Conservation (phyloP, 2,329 filamentous ascomycete species). For the Penicillium oxalicum region DNA sequence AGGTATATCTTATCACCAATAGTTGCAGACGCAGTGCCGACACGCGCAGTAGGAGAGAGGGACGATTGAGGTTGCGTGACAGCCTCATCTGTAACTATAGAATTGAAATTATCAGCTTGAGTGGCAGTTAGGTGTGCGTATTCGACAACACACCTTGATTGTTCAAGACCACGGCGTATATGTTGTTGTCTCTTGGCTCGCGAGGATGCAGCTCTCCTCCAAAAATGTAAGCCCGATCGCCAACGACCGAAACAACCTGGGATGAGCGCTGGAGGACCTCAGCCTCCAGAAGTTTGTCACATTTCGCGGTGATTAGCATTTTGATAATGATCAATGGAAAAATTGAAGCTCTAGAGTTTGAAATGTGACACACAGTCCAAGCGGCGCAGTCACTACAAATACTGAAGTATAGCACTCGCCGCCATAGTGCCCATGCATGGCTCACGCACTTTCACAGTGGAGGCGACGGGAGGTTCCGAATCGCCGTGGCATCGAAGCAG, state of each 20-base stretch:
- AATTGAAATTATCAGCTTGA: not conserved
- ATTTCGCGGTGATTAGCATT: constrained; percentile 12
- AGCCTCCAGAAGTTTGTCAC: constrained; percentile 18
- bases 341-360: not conserved
- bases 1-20: constrained; percentile 68
- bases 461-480: not conserved
- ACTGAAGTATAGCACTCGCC: not conserved
- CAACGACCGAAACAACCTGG: constrained; percentile 60
- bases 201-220: constrained; percentile 66
- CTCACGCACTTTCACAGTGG: not conserved
- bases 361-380: not conserved
- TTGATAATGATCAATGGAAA: not conserved
- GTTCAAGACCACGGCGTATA: constrained; percentile 58
- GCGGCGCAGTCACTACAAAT: not conserved
- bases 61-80: constrained; percentile 6
- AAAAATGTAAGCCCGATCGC: constrained; percentile 61
- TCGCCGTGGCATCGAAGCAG: not conserved
- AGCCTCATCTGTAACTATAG: not conserved
- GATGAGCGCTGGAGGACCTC: constrained; percentile 55
- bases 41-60: constrained; percentile 56
- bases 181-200: constrained; percentile 64
- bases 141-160: constrained; percentile 8
- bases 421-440: too few species aligned
- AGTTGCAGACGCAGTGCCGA: constrained; percentile 66
- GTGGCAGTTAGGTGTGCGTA: not conserved